Evolutionary conservation across 2,329 filamentous ascomycete genomes (phyloP).

Genomic region (Phyllosticta ampelicida): DNA sequence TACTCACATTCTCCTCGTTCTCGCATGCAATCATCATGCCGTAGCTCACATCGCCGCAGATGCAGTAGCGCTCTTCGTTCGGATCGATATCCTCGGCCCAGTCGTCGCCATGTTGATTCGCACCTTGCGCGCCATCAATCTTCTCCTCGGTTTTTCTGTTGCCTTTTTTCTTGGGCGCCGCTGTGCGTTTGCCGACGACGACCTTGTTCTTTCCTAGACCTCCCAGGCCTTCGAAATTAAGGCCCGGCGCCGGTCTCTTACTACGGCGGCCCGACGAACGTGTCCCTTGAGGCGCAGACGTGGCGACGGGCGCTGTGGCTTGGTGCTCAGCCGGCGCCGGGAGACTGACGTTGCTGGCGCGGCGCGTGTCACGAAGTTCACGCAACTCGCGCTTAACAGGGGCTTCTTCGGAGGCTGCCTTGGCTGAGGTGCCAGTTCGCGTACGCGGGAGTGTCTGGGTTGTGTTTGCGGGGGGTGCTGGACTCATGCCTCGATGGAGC

Average conservation of each 20-base stretch:
- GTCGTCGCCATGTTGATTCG: constrained; percentile 16
- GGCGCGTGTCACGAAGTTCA: constrained; percentile 29
- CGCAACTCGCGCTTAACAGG: constrained; percentile 27
- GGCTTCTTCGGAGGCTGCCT: constrained; percentile 41
- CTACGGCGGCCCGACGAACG: constrained; percentile 33
- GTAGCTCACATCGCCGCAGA: constrained; percentile 70
- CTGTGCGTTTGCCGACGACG: constrained; percentile 54
- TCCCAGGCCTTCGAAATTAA: constrained; percentile 50
- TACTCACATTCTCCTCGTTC: constrained; percentile 55
- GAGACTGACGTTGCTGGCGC: constrained; percentile 36
- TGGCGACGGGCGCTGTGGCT: constrained; percentile 9
- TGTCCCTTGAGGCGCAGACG: constrained; percentile 27
- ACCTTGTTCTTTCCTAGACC: constrained; percentile 52
- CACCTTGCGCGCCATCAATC: constrained; percentile 43
- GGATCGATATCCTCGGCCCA: constrained; percentile 48
- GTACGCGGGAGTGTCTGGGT: constrained; percentile 25
- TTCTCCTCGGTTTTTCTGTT: constrained; percentile 49
- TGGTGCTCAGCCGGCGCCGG: constrained; percentile 19
- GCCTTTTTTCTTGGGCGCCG: constrained; percentile 47
- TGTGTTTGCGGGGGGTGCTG: constrained; percentile 19
- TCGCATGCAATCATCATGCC: constrained; percentile 79
- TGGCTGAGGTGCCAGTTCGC: constrained; percentile 19
- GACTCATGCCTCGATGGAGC: background rate
- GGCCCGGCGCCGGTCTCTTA: constrained; percentile 61
- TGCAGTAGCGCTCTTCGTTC: constrained; percentile 64